A percentile compares a stretch with the other conserved stretches of the same genome.
Evolutionary conservation across 2,329 filamentous ascomycete genomes (phyloP).

Genomic region (Scedosporium dehoogii): DNA sequence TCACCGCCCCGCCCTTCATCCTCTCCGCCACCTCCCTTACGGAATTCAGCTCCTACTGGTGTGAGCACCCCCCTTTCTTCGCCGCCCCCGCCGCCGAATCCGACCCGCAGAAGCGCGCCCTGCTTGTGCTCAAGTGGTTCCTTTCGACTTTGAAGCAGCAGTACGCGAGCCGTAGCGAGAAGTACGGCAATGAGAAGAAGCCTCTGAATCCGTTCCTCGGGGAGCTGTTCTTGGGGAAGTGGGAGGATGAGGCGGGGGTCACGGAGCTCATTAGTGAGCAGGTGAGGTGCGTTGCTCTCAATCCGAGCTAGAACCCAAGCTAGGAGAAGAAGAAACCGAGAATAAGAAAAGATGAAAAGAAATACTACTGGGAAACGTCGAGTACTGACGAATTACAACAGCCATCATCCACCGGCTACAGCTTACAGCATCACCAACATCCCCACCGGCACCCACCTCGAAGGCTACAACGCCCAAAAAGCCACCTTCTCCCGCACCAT

Average conservation of each 20-base stretch:
- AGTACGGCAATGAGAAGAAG: conserved; percentile 89
- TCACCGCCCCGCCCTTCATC: conserved; percentile 76
- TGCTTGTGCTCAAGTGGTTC: conserved; percentile 95
- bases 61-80: conserved; percentile 67
- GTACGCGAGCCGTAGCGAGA: conserved; percentile 63
- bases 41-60: conserved; percentile 78
- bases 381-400: conserved; percentile 17
- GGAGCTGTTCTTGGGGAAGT: conserved; percentile 86
- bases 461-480: conserved; percentile 94
- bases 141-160: conserved; percentile 87
- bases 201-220: conserved; percentile 93
- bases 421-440: conserved; percentile 89
- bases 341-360: too few species aligned
- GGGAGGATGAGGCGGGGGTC: conserved; percentile 72
- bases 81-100: conserved; percentile 71
- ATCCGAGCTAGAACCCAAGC: too few species aligned
- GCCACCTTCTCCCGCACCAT: conserved; percentile 91
- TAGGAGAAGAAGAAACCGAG: too few species aligned
- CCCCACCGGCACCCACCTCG: conserved; percentile 65
- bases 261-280: conserved; percentile 89
- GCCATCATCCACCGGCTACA: conserved; percentile 88
- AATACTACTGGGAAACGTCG: neutral
- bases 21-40: conserved; percentile 68
- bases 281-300: conserved; percentile 50
- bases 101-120: conserved; percentile 70